Percentiles rank a stretch among this genome's conserved stretches.
These are phyloP conservation scores for Neolentinus lepideus DNA, from an alignment of 1,284 basidiomycete species.

Conservation along the genomic window DNA sequence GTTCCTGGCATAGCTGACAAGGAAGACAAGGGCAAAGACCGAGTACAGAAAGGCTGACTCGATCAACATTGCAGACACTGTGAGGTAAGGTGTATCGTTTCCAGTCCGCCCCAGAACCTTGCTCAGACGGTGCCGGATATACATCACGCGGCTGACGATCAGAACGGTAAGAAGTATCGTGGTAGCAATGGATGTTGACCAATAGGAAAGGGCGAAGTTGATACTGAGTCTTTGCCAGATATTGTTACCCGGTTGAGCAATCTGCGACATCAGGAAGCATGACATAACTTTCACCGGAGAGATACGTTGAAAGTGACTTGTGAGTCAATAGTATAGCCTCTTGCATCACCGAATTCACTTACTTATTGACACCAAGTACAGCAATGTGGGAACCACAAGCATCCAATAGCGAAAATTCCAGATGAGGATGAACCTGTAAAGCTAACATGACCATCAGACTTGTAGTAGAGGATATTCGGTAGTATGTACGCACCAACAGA, in stretches of 20 bases:
- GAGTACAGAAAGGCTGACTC: conserved; percentile 10
- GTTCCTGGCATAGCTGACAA: conserved; percentile 4
- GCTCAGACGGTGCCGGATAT: conserved; percentile 5
- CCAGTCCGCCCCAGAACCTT: background rate
- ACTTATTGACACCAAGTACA: conserved; percentile 4
- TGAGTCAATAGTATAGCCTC: background rate
- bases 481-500: conserved; percentile 1
- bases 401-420: background rate
- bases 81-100: conserved; percentile 3
- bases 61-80: conserved; percentile 10
- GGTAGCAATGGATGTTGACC: conserved; percentile 6
- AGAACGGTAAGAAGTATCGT: conserved; percentile 8
- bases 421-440: conserved; percentile 4
- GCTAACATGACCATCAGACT: background rate
- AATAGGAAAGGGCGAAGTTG: conserved; percentile 7
- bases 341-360: background rate
- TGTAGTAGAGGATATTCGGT: background rate
- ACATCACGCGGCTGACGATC: conserved; percentile 8
- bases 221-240: conserved; percentile 1
- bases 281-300: conserved; percentile 2
- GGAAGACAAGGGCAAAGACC: conserved; percentile 1
- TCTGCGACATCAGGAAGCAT: background rate
- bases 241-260: background rate
- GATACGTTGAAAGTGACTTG: no score
- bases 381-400: background rate